Evolutionary conservation across 495 filamentous ascomycete genomes (phyloP), one percentile per base, ranked within the genome.

Genomic region (Neurospora sp.): DNA sequence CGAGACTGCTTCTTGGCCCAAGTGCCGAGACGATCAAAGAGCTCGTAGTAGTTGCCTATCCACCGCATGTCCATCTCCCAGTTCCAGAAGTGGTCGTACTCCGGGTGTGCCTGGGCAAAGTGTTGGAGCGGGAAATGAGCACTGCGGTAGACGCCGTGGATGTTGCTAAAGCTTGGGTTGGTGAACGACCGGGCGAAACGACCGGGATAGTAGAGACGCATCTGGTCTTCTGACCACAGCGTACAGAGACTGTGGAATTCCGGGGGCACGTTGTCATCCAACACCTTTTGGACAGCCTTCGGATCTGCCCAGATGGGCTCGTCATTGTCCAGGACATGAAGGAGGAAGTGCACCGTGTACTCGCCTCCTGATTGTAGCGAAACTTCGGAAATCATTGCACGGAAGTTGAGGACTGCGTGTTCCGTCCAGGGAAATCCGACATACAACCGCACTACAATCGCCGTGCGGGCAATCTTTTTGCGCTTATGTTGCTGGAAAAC

Each of bases 1-100:
- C 96, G 90, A 0, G 93, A 92, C 80, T 98, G 95, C 62, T 89
- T 77, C 66, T 86, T 87, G 3, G 93, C 91, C 94, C 93, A 99
- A 40, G 81, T 80, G 18, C 83, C 83, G 44, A 96, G 87, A 73
- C 90, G 88, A 73, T 92, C 88, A 78, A 98, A 96, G 12, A 98
- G 85, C 77, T 97, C 91, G 82, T 98, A 98, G 86, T 92, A 97
- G 80, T 97, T 93, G 27, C 96, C 96, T 0, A 93, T 92, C 82
- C 94, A 96, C 3, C 96, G 89, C 73, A 93, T 90, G 79, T 99
- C 96, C 89, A 98, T 94, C 82, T 99, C 96, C 94, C 94, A 98
- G 80, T 99, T 94, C 96, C 96, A 99, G 81, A 95, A 92, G 81
- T 91, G 94, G 59, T 94, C 94, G 80, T 96, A 98, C 78, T 98